Evolutionary conservation across 805 yeast genomes (phyloP).

Genomic region (Starmerella vaccinii): DNA sequence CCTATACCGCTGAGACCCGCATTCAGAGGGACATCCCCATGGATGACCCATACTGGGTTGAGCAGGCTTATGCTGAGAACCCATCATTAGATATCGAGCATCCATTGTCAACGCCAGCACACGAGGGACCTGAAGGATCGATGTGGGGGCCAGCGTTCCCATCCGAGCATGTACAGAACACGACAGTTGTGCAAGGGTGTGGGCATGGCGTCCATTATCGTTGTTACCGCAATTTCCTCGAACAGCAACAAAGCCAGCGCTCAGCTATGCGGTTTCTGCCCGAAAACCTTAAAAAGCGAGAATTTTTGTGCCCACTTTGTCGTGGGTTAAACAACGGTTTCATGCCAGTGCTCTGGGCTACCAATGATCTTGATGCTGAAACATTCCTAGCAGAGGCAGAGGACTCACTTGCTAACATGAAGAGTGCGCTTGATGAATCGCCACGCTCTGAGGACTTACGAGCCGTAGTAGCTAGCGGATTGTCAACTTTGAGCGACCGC

Average conservation of each 20-base stretch:
- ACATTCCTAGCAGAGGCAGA: constrained; percentile 7
- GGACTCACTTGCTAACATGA: constrained; percentile 7
- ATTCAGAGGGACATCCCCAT: constrained; percentile 57
- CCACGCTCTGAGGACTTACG: not conserved
- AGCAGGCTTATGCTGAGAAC: constrained; percentile 32
- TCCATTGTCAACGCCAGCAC: constrained; percentile 11
- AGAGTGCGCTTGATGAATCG: not conserved
- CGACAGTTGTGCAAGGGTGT: constrained; percentile 55
- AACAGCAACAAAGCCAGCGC: constrained; percentile 21
- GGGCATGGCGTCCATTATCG: constrained; percentile 88
- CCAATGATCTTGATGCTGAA: constrained; percentile 31
- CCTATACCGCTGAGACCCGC: constrained; percentile 31
- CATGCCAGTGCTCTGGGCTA: constrained; percentile 59
- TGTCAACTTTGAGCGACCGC: constrained; percentile 8
- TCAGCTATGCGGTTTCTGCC: constrained; percentile 53
- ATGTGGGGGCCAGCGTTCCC: constrained; percentile 62
- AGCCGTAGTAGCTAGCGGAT: not conserved
- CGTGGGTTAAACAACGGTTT: constrained; percentile 76
- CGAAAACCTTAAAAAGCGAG: constrained; percentile 57
- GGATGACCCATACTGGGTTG: constrained; percentile 52
- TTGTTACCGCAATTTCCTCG: constrained; percentile 59
- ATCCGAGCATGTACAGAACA: constrained; percentile 12
- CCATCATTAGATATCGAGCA: constrained; percentile 19
- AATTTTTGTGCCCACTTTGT: constrained; percentile 83
- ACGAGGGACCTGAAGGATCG: constrained; percentile 34